Base-by-base conservation (phyloP, 768 basidiomycete genomes). In the Mycena albidolilacea region DNA sequence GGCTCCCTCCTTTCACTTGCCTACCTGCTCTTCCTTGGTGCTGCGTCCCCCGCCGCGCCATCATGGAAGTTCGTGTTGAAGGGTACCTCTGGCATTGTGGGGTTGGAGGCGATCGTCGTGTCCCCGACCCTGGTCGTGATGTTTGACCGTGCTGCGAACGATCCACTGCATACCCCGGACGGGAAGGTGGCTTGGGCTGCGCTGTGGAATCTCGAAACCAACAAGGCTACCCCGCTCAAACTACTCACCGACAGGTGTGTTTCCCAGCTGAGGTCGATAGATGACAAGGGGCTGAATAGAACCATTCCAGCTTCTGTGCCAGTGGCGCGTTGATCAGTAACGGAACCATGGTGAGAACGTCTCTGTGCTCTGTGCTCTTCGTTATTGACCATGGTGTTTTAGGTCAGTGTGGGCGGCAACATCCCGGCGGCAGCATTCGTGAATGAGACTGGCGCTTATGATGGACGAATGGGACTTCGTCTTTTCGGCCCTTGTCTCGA, bases 161-260 rank as follows among this genome's bases (percentile, higher is more conserved):
- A 30, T 30, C 30, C 30, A 30, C 30, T 30, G 30, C 30, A 30
- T 3, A 30, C 30, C 30, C 30, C 30, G 30, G 30, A 30, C 30
- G 30, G 3, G 30, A 30, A 30, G 30, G 30, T 30, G 30, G 30
- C 30, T 30, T 30, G 30, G 30, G 30, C 30, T 30, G 30, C 30
- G 30, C 30, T 30, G 30, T 30, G 30, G 30, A 30, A 30, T 30
- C 76, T 87, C 58, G 81, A 82, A 44, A 85, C 86, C 12, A 88
- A 89, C 76, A 77, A 76, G 21, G 87, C 84, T 43, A 85, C 85
- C 11, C 75, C 90, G 6, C 86, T 92, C 84, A 87, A 91, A 76
- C 81, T 90, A 30, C 73, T 85, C 48, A 88, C 88, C 11, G 91
- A 93, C 79, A 80, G 87, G 0, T 92, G 10, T 87, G 30, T 30